Base-by-base conservation (phyloP, 192 early-diverging fungal genomes). In the Mortierella antarctica region DNA sequence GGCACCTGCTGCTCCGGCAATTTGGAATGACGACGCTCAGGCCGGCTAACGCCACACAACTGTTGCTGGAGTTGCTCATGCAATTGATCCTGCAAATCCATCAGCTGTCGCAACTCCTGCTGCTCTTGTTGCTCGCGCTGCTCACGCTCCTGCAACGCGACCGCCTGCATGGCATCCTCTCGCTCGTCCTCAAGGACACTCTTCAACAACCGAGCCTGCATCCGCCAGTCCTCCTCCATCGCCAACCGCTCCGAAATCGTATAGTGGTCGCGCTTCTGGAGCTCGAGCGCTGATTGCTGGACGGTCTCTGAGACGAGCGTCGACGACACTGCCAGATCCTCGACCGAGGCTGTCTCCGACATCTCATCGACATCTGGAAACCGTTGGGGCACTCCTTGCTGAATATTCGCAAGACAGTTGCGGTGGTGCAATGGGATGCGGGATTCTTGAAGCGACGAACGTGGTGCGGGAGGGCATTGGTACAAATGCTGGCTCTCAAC, bases 211-310 rank as follows among this genome's bases (percentile, higher is more conserved):
- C 55, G 42, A 8, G 66, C 74, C 52, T 76, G 58, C 53, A 76
- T 10, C 46, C 73, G 60, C 73, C 73, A 75, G 20, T 68, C 66
- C 52, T 75, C 73, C 54, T 75, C 73, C 60, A 76, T 54, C 31
- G 57, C 59, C 7, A 76, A 52, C 20, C 74, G 60, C 21, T 76
- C 51, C 21, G 68, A 57, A 12, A 76, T 63, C 12, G 74, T 76
- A 15, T 41, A 64, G 14, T 76, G 52, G 41, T 76, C 74, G 8
- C 58, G 74, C 48, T 76, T 76, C 17, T 76, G 74, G 4, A 76
- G 67, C 41, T 64, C 66, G 14, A 48, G 41, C 0, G 74, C 74
- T 0, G 61, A 68, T 31, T 68, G 74, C 14, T 63, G 46, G 17
- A 66, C 74, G 17, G 14, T 53, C 12, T 52, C 40, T 7, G 74